Percentiles rank a stretch among this genome's conserved stretches.
phyloP scores from a whole-genome alignment of 345 rosid genomes.

The Cardiospermum halicacabum region DNA sequence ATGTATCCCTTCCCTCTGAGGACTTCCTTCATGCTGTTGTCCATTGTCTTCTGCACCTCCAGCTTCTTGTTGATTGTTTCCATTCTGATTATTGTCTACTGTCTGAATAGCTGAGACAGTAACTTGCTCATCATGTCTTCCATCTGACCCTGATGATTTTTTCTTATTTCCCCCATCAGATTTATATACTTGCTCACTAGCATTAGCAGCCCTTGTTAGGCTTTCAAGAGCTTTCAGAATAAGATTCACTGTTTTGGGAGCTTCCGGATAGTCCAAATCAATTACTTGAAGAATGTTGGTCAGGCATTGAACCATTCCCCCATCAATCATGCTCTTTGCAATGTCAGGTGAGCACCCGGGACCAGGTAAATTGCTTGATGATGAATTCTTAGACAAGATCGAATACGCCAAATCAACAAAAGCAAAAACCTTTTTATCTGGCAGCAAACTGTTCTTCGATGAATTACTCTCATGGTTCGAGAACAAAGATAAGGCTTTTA shows the following conservation, averaged over 20 bases:
- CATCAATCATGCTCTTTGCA: constrained; percentile 94
- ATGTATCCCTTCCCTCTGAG: constrained; percentile 41
- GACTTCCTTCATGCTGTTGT: constrained; percentile 45
- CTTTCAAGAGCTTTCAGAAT: constrained; percentile 82
- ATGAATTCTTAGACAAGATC: constrained; percentile 80
- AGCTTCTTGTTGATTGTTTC: constrained; percentile 38
- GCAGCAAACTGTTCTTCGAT: constrained; percentile 45
- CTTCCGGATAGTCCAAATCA: constrained; percentile 96
- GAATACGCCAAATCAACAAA: constrained; percentile 75
- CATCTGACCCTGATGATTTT: constrained; percentile 43
- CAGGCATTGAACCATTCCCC: constrained; percentile 74
- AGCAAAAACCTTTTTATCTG: constrained; percentile 71
- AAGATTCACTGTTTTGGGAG: constrained; percentile 83
- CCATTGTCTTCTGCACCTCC: constrained; percentile 39
- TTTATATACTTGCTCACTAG: constrained; percentile 67
- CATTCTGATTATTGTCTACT: constrained; percentile 42
- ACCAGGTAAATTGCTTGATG: constrained; percentile 74
- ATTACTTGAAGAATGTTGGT: constrained; percentile 77
- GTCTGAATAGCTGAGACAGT: constrained; percentile 40
- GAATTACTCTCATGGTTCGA: constrained; percentile 65
- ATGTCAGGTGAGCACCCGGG: constrained; percentile 88
- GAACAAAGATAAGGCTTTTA: constrained; percentile 65
- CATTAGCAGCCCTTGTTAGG: constrained; percentile 90
- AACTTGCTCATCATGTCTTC: constrained; percentile 43
- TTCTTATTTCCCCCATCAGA: constrained; percentile 59